A percentile compares a stretch with the other conserved stretches of the same genome.
These are phyloP conservation scores for Agrostemma githago DNA, from an alignment of 148 eudicot species.

Conservation along the genomic window DNA sequence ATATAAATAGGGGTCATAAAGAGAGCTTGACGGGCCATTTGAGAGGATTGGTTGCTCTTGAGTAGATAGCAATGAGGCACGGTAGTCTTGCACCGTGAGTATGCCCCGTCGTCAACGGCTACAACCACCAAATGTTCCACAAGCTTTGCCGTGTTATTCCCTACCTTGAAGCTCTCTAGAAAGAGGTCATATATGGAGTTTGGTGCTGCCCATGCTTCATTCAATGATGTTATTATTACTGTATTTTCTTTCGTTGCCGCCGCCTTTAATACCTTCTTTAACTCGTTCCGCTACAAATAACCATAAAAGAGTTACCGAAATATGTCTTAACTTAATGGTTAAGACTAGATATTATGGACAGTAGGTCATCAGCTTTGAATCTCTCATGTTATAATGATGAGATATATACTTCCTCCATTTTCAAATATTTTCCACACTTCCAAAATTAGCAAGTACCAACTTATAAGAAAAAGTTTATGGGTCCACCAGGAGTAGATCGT, in stretches of 20 bases:
- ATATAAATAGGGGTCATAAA: conserved; percentile 32
- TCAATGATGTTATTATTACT: conserved; percentile 30
- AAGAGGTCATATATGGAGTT: conserved; percentile 31
- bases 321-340: no score
- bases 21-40: conserved; percentile 28
- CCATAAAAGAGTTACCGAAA: neutral
- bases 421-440: no score
- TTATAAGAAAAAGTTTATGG: no score
- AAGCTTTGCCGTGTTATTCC: conserved; percentile 25
- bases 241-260: conserved; percentile 29
- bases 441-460: no score
- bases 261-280: conserved; percentile 25
- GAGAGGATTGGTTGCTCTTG: conserved; percentile 14
- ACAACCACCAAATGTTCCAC: conserved; percentile 27
- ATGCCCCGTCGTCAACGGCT: conserved; percentile 26
- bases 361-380: no score
- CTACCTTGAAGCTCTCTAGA: conserved; percentile 30
- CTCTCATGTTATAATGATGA: no score
- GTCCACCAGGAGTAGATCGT: no score
- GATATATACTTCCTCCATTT: no score
- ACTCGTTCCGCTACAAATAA: conserved; percentile 7
- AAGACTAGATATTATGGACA: no score
- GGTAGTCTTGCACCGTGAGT: conserved; percentile 21
- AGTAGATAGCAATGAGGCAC: conserved; percentile 30
- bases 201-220: conserved; percentile 41